Evolutionary conservation across 2,329 filamentous ascomycete species (phyloP).

Genomic region (Calonectria hawksworthii): DNA sequence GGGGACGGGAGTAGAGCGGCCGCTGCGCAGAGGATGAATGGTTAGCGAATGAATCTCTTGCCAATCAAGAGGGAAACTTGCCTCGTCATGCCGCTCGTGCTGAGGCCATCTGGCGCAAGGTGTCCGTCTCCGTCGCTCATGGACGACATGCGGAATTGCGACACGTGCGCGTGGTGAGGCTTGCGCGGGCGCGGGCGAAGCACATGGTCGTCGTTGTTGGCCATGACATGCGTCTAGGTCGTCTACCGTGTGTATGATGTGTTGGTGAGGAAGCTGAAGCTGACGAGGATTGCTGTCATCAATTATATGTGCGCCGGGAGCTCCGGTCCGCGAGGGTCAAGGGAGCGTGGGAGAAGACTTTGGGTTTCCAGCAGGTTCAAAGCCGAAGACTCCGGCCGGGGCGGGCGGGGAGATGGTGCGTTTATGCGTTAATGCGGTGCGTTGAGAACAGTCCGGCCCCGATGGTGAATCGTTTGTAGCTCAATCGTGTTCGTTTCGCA

Average conservation of each 20-base stretch:
- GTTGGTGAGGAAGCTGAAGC: neutral
- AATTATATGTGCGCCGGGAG: neutral
- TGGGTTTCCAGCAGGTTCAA: neutral
- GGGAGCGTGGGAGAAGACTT: neutral
- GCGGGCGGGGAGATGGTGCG: neutral
- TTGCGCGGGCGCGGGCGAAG: slow-evolving; percentile 66
- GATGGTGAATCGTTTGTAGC: neutral
- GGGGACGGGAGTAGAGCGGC: slow-evolving; percentile 85
- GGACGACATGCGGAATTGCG: slow-evolving; percentile 55
- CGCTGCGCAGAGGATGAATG: slow-evolving; percentile 62
- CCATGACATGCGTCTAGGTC: slow-evolving; percentile 47
- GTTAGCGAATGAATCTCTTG: slow-evolving; percentile 14
- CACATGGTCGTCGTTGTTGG: slow-evolving; percentile 55
- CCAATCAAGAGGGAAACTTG: slow-evolving; percentile 37
- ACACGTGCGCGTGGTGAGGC: slow-evolving; percentile 62
- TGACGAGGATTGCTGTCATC: neutral
- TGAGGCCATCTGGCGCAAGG: slow-evolving; percentile 51
- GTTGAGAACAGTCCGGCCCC: neutral
- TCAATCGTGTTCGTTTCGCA: neutral
- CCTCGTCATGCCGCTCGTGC: slow-evolving; percentile 61
- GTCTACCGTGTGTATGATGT: neutral
- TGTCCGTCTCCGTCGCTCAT: slow-evolving; percentile 51
- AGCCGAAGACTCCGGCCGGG: neutral
- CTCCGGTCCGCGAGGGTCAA: neutral
- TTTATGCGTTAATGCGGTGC: neutral